Percentiles rank a stretch among this genome's conserved stretches.
Conservation (phyloP, 108 stramenopile genomes). For the Nitzschia sp. region DNA sequence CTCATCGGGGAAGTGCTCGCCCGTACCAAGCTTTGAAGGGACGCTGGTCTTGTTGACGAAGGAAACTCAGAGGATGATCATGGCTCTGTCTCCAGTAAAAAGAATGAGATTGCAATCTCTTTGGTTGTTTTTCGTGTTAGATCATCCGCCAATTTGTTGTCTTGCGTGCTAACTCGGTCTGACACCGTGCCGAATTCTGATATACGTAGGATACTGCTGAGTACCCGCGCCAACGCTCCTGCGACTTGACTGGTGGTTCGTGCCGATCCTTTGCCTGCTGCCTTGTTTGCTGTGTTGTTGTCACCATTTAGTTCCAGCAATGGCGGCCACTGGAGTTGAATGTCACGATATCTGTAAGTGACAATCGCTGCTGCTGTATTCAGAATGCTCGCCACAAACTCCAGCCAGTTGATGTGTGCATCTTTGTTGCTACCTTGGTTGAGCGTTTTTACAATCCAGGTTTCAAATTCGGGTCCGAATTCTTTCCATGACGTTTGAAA, state of each 20-base stretch:
- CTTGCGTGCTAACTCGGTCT: background rate
- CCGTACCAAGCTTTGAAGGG: too few species aligned
- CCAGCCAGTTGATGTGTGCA: background rate
- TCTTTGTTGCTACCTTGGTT: background rate
- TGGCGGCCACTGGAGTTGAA: background rate
- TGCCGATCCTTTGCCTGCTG: background rate
- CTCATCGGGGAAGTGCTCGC: too few species aligned
- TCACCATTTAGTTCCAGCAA: background rate
- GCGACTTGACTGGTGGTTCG: background rate
- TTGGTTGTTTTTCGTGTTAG: background rate
- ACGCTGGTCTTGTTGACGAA: too few species aligned
- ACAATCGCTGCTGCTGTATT: background rate
- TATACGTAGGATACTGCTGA: background rate
- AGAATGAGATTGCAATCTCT: too few species aligned
- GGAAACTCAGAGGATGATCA: too few species aligned
- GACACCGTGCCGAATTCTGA: background rate
- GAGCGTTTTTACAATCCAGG: background rate
- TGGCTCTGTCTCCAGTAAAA: too few species aligned
- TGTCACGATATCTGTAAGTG: background rate
- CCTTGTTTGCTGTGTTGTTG: background rate
- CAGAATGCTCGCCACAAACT: background rate
- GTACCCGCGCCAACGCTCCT: background rate
- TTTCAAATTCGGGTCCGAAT: background rate
- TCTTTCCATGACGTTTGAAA: background rate
- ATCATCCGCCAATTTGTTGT: background rate